phyloP scores from a whole-genome alignment of 176 grass and related monocot genomes.

The Rhynchospora tenuis region DNA sequence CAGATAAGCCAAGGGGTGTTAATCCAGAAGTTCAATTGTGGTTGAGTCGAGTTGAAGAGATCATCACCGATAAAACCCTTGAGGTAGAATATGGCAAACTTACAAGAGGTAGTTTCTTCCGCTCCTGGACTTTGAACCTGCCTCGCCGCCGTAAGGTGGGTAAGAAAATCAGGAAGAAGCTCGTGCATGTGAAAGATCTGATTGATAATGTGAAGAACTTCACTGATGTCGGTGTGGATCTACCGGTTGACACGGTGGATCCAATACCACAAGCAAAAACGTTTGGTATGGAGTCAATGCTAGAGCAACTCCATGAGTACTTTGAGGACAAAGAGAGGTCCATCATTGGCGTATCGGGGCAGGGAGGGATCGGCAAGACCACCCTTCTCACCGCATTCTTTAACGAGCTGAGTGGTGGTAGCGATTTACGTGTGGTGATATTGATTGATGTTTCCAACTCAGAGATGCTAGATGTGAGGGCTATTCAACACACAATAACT shows the following conservation, averaged over 20 bases:
- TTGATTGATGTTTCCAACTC: conserved; percentile 46
- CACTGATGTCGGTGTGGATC: not conserved
- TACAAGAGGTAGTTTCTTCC: not conserved
- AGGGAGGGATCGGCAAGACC: conserved; percentile 56
- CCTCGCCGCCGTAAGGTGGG: not conserved
- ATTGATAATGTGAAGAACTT: not conserved
- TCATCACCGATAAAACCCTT: not conserved
- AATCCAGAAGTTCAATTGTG: not conserved
- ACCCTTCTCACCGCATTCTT: conserved; percentile 47
- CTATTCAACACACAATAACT: conserved; percentile 34
- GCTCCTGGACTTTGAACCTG: not conserved
- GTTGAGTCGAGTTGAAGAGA: not conserved
- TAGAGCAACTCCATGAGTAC: not conserved
- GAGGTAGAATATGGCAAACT: not conserved
- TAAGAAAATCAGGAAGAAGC: not conserved
- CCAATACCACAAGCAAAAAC: not conserved
- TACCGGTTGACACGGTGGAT: not conserved
- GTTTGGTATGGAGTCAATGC: not conserved
- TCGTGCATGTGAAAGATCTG: not conserved
- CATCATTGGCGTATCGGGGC: conserved; percentile 45
- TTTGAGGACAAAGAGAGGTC: not conserved
- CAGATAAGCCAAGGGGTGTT: not conserved
- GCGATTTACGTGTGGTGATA: conserved; percentile 37
- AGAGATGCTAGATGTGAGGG: conserved; percentile 26
- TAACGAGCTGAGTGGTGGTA: conserved; percentile 32